phyloP scores from a whole-genome alignment of 352 stramenopile genomes.

The Aphanomyces astaci region DNA sequence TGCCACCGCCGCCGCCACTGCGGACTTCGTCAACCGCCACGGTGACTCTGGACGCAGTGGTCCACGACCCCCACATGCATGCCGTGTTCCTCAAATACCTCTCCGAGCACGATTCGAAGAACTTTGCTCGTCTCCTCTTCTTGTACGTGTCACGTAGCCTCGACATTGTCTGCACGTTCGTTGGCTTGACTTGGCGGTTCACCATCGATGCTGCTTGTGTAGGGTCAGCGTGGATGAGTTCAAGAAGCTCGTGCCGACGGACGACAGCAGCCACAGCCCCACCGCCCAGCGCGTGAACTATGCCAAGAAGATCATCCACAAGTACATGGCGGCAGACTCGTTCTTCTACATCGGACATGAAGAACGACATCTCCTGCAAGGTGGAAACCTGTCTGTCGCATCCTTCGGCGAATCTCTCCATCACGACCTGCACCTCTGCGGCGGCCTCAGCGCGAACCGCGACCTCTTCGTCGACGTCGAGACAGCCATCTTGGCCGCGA shows the following conservation, averaged over 20 bases:
- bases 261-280: constrained; percentile 18
- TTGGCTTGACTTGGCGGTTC: not conserved
- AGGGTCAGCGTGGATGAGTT: constrained; percentile 82
- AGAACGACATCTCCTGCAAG: not conserved
- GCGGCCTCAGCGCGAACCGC: constrained; percentile 56
- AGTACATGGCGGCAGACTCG: constrained; percentile 78
- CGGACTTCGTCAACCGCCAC: not conserved
- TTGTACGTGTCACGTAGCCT: constrained; percentile 33
- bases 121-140: constrained; percentile 71
- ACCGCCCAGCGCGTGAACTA: constrained; percentile 48
- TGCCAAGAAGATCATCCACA: constrained; percentile 79
- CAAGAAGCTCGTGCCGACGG: constrained; percentile 54
- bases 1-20: not conserved
- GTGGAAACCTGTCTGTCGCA: constrained; percentile 42
- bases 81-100: constrained; percentile 75
- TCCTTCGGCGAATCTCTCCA: constrained; percentile 65
- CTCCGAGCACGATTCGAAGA: constrained; percentile 50
- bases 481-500: constrained; percentile 50
- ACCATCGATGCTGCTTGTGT: too few species aligned
- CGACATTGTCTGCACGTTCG: not conserved
- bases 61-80: constrained; percentile 69
- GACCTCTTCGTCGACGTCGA: constrained; percentile 76
- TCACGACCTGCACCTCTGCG: constrained; percentile 72
- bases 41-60: constrained; percentile 61
- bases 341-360: constrained; percentile 60